Conservation (phyloP, 78 protist species). For the Parvularia atlantis region DNA sequence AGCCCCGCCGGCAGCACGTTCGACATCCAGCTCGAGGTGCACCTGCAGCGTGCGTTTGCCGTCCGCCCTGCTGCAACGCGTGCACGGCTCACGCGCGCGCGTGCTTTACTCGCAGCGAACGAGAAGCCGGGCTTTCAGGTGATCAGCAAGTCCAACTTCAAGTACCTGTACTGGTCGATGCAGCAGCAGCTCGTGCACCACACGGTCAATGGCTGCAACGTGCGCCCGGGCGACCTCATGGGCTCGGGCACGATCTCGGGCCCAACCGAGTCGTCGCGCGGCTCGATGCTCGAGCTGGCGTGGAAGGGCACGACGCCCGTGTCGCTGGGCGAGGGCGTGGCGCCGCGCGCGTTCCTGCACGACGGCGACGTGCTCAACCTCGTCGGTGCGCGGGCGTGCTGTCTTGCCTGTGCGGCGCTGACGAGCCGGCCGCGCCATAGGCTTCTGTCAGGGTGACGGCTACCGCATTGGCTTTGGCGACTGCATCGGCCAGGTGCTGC, state of each 20-base stretch:
- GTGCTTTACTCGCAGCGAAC: not conserved
- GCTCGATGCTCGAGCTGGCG: slow-evolving; percentile 74
- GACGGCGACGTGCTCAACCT: slow-evolving; percentile 73
- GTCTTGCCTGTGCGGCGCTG: too few species aligned
- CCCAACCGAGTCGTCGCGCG: slow-evolving; percentile 51
- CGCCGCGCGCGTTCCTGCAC: slow-evolving; percentile 51
- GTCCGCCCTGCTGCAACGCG: not conserved
- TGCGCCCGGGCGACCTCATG: slow-evolving; percentile 75
- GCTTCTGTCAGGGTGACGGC: slow-evolving; percentile 53
- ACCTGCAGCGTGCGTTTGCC: not conserved
- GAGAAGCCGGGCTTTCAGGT: not conserved
- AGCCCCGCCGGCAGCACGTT: slow-evolving; percentile 36
- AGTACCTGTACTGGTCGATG: slow-evolving; percentile 79
- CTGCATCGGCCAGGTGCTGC: slow-evolving; percentile 11
- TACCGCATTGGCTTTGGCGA: slow-evolving; percentile 79
- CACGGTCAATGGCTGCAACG: slow-evolving; percentile 73
- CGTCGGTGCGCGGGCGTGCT: slow-evolving; percentile 23
- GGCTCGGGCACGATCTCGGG: slow-evolving; percentile 90
- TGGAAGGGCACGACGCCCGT: slow-evolving; percentile 69
- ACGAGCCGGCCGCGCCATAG: too few species aligned
- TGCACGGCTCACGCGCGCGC: not conserved
- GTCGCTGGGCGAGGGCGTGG: slow-evolving; percentile 30
- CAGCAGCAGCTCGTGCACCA: slow-evolving; percentile 87
- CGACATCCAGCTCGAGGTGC: slow-evolving; percentile 44
- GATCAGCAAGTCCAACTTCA: slow-evolving; percentile 38